Conservation (phyloP, 2,329 filamentous ascomycete species). For the Nemania sp. region DNA sequence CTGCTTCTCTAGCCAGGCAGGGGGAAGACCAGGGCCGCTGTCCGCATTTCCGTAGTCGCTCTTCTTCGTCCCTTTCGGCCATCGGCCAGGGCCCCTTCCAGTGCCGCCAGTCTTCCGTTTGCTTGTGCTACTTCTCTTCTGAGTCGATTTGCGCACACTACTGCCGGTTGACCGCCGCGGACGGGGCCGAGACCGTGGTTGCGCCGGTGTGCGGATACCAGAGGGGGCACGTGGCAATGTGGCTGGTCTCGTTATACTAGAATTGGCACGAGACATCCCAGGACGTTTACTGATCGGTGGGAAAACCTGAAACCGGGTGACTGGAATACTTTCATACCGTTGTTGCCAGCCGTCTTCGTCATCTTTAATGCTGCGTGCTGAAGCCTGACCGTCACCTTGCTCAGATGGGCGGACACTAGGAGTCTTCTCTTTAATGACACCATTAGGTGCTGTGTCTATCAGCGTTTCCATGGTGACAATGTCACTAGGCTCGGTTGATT, state of each 20-base stretch:
- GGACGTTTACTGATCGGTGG: slow-evolving; percentile 63
- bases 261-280: slow-evolving; percentile 49
- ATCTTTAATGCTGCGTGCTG: slow-evolving; percentile 28
- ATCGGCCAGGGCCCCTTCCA: slow-evolving; percentile 65
- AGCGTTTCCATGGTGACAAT: slow-evolving; percentile 26
- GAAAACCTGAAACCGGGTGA: slow-evolving; percentile 76
- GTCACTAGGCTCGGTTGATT: slow-evolving; percentile 47
- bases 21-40: slow-evolving; percentile 65
- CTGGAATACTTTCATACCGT: slow-evolving; percentile 63
- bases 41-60: slow-evolving; percentile 68
- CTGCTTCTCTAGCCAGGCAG: slow-evolving; percentile 52
- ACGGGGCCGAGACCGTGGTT: slow-evolving; percentile 42
- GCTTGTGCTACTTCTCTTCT: slow-evolving; percentile 47
- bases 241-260: slow-evolving; percentile 43
- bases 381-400: slow-evolving; percentile 20
- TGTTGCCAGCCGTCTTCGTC: slow-evolving; percentile 48
- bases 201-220: slow-evolving; percentile 41
- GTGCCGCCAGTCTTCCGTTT: slow-evolving; percentile 64
- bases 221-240: slow-evolving; percentile 35
- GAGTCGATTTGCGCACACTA: slow-evolving; percentile 40
- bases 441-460: slow-evolving; percentile 34
- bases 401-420: slow-evolving; percentile 26
- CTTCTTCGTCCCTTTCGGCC: slow-evolving; percentile 71
- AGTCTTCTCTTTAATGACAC: slow-evolving; percentile 31
- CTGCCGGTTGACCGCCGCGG: slow-evolving; percentile 42